phyloP scores from a whole-genome alignment of 495 filamentous ascomycete genomes.

The Neurospora tetraspora region DNA sequence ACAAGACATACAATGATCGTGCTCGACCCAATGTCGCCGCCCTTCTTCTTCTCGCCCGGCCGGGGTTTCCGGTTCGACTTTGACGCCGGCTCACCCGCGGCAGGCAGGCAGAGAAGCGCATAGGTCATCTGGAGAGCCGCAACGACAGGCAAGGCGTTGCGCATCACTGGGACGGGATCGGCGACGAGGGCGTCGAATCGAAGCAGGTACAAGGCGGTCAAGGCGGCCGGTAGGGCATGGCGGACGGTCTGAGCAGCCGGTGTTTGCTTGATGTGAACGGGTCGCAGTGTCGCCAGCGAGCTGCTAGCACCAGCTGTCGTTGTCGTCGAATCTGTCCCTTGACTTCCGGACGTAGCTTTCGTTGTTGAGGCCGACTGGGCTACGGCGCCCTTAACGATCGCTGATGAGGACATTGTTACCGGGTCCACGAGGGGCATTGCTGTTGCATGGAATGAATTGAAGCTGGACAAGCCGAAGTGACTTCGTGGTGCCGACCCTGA shows the following conservation, averaged over 20 bases:
- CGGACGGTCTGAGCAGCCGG: slow-evolving; percentile 21
- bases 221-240: slow-evolving; percentile 39
- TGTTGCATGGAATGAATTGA: not conserved
- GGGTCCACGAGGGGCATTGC: slow-evolving; percentile 26
- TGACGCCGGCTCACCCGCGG: slow-evolving; percentile 36
- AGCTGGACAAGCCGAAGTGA: not conserved
- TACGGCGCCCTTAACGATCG: slow-evolving; percentile 8
- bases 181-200: slow-evolving; percentile 58
- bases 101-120: slow-evolving; percentile 62
- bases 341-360: not conserved
- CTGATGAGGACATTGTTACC: slow-evolving; percentile 20
- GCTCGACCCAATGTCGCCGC: slow-evolving; percentile 16
- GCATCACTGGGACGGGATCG: slow-evolving; percentile 59
- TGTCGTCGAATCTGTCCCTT: not conserved
- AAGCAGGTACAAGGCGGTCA: slow-evolving; percentile 49
- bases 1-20: slow-evolving; percentile 24
- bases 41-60: slow-evolving; percentile 35
- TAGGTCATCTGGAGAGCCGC: slow-evolving; percentile 57
- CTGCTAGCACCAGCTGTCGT: slow-evolving; percentile 9
- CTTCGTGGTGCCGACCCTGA: not conserved
- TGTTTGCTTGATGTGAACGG: slow-evolving; percentile 23
- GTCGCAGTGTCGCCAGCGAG: slow-evolving; percentile 12
- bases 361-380: not conserved
- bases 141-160: slow-evolving; percentile 49
- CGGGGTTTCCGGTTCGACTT: slow-evolving; percentile 24